Evolutionary conservation across 1,284 basidiomycete genomes (phyloP).

Genomic region (Ceratobasidium papillatum): DNA sequence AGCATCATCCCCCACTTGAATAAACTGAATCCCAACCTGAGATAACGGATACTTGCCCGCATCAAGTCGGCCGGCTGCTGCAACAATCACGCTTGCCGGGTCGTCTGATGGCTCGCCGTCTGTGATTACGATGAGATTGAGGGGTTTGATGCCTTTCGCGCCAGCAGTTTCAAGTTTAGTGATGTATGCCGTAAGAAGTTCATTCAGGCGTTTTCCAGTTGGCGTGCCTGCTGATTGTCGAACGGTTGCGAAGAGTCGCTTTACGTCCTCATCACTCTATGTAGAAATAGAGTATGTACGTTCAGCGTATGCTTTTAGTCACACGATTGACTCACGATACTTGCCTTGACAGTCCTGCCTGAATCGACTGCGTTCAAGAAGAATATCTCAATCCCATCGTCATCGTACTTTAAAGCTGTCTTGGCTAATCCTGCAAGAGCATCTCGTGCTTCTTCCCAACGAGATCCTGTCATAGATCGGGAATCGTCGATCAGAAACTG

Average conservation of each 20-base stretch:
- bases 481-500: constrained; percentile 56
- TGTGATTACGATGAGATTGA: constrained; percentile 69
- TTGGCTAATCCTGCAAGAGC: constrained; percentile 58
- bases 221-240: constrained; percentile 53
- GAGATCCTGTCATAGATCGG: constrained; percentile 59
- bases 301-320: neutral
- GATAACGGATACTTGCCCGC: constrained; percentile 58
- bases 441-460: constrained; percentile 61
- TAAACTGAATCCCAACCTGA: constrained; percentile 50
- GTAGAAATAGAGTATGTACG: neutral
- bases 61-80: constrained; percentile 61
- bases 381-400: constrained; percentile 61
- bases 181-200: constrained; percentile 21
- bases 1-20: constrained; percentile 56
- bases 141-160: constrained; percentile 54
- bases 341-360: constrained; percentile 41
- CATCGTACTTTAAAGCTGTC: constrained; percentile 57
- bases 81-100: constrained; percentile 60
- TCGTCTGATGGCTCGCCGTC: constrained; percentile 66
- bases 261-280: constrained; percentile 49
- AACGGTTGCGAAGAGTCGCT: constrained; percentile 57
- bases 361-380: constrained; percentile 56
- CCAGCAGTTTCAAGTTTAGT: constrained; percentile 4
- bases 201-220: constrained; percentile 26
- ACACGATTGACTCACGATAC: neutral